Conservation (phyloP, 1,284 basidiomycete species). For the Blastosporella zonata region DNA sequence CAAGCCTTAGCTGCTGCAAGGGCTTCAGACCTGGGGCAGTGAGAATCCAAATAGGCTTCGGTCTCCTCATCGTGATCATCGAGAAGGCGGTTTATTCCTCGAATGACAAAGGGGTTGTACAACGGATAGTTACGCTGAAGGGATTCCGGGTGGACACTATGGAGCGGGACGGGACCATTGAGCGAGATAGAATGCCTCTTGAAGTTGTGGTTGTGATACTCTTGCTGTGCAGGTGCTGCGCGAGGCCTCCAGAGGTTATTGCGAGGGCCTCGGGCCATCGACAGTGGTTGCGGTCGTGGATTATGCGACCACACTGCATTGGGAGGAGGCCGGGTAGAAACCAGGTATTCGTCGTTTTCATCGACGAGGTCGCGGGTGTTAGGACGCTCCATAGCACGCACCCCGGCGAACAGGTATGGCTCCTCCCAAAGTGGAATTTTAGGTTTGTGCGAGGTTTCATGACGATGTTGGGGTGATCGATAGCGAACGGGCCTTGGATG, state of each 20-base stretch:
- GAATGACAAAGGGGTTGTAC: background rate
- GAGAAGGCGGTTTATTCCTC: background rate
- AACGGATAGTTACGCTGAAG: background rate
- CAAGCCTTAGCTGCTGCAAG: background rate
- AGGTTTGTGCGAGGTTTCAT: background rate
- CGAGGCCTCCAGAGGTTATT: background rate
- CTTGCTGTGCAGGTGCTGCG: background rate
- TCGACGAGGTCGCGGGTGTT: background rate
- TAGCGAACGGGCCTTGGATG: background rate
- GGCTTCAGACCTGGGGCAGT: background rate
- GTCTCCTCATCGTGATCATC: slow-evolving; percentile 9
- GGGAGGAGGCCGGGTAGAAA: background rate
- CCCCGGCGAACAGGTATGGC: background rate
- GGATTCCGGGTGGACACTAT: too few relatives aligned
- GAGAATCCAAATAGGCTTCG: background rate
- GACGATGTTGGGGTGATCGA: background rate
- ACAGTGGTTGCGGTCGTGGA: background rate
- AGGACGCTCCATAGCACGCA: background rate
- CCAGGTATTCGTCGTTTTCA: background rate
- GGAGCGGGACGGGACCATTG: background rate
- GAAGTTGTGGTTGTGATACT: background rate
- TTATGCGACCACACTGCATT: background rate
- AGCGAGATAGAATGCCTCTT: slow-evolving; percentile 2
- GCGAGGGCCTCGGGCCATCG: background rate
- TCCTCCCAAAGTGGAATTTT: background rate